These are phyloP conservation scores for Colletotrichum sp. DNA, from an alignment of 2,329 filamentous ascomycete species.

Conservation along the genomic window DNA sequence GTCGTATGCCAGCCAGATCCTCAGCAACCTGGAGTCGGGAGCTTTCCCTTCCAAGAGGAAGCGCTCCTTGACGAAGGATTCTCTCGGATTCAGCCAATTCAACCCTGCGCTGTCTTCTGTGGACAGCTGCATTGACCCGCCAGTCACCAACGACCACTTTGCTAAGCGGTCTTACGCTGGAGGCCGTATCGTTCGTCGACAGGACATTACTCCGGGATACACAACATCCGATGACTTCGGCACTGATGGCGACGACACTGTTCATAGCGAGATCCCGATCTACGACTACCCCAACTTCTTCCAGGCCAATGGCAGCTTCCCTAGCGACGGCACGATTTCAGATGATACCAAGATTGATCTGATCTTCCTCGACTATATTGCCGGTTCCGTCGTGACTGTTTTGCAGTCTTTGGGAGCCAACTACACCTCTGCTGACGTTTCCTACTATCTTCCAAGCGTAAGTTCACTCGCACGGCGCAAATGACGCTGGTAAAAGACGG, in stretches of 20 bases:
- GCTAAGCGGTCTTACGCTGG: not conserved
- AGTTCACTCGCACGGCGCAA: not conserved
- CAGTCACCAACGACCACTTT: constrained; percentile 4
- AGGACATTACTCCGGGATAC: constrained; percentile 52
- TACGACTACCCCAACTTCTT: constrained; percentile 55
- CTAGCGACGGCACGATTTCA: constrained; percentile 34
- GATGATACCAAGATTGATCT: constrained; percentile 2
- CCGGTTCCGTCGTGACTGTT: not conserved
- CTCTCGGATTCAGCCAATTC: not conserved
- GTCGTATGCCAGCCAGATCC: constrained; percentile 13
- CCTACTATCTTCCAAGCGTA: constrained; percentile 1
- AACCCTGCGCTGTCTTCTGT: not conserved
- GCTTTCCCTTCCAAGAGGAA: not conserved
- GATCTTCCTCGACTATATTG: constrained; percentile 7
- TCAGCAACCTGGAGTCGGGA: not conserved
- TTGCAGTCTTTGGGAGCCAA: not conserved
- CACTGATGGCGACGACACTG: constrained; percentile 56
- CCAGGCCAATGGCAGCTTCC: constrained; percentile 53
- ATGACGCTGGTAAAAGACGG: accelerated
- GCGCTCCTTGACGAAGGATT: not conserved
- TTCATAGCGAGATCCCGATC: constrained; percentile 50
- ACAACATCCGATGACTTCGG: constrained; percentile 62
- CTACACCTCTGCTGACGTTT: not conserved
- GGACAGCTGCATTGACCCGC: constrained; percentile 1
- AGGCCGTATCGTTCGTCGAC: constrained; percentile 41